Conservation (phyloP, 2,329 filamentous ascomycete genomes). For the Diaporthe destruens region DNA sequence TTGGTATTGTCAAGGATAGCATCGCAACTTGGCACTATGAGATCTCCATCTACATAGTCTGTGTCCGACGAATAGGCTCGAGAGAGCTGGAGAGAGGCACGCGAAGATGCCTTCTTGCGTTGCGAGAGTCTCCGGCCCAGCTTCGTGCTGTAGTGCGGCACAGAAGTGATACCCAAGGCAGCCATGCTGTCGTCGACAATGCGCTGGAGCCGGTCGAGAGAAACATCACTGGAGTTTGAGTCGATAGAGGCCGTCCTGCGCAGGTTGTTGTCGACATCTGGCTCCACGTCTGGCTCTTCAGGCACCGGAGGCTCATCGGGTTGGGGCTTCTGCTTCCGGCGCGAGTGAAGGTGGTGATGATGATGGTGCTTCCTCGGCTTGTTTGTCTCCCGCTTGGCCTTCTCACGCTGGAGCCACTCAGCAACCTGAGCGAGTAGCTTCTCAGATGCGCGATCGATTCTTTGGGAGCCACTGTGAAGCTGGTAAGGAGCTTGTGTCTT, state of each 20-base stretch:
- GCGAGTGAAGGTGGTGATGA: conserved; percentile 45
- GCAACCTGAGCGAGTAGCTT: conserved; percentile 79
- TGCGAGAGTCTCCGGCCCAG: conserved; percentile 57
- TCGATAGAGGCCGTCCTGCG: conserved; percentile 67
- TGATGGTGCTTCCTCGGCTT: conserved; percentile 61
- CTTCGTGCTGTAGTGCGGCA: conserved; percentile 59
- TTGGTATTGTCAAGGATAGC: conserved; percentile 90
- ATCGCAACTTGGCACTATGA: conserved; percentile 86
- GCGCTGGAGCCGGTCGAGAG: conserved; percentile 83
- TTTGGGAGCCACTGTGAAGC: conserved; percentile 46
- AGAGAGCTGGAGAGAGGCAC: conserved; percentile 55
- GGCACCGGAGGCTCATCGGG: conserved; percentile 46
- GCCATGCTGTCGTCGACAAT: conserved; percentile 80
- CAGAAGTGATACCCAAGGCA: conserved; percentile 61
- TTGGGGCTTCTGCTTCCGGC: conserved; percentile 57
- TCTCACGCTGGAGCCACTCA: conserved; percentile 88
- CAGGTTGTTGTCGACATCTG: conserved; percentile 42
- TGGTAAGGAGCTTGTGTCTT: conserved; percentile 42
- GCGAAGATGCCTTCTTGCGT: conserved; percentile 55
- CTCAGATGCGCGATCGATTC: conserved; percentile 57
- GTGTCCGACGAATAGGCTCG: conserved; percentile 81
- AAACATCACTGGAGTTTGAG: conserved; percentile 77
- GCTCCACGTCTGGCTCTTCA: conserved; percentile 26
- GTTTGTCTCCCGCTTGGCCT: conserved; percentile 71
- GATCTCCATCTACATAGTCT: conserved; percentile 84